A percentile compares a stretch with the other conserved stretches of the same genome.
These are phyloP conservation scores for Neltuma alba DNA, from an alignment of 306 rosid genomes.

Conservation along the genomic window DNA sequence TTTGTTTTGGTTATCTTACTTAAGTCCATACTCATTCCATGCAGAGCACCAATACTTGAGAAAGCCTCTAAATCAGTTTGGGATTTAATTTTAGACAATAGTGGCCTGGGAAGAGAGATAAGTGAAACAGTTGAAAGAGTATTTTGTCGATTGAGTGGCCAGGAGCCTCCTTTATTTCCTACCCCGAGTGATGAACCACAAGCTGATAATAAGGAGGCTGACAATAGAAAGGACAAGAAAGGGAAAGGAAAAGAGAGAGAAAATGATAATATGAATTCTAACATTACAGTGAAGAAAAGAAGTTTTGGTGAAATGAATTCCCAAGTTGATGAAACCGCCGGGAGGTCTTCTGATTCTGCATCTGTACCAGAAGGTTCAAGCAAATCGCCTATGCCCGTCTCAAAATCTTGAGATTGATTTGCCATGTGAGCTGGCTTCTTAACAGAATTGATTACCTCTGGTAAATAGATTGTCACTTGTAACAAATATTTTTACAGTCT, in stretches of 20 bases:
- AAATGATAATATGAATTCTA: slow-evolving; percentile 46
- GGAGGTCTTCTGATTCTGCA: slow-evolving; percentile 47
- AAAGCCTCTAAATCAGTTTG: slow-evolving; percentile 97
- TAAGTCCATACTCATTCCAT: slow-evolving; percentile 31
- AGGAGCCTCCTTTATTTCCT: slow-evolving; percentile 86
- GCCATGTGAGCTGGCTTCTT: slow-evolving; percentile 7
- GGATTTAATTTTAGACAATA: slow-evolving; percentile 84
- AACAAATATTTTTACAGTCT: too few relatives aligned
- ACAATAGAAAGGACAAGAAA: slow-evolving; percentile 52
- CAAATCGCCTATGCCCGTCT: slow-evolving; percentile 46
- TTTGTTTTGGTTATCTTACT: slow-evolving; percentile 29
- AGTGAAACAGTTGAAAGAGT: slow-evolving; percentile 83
- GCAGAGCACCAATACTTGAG: slow-evolving; percentile 89
- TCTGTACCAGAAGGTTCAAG: slow-evolving; percentile 45
- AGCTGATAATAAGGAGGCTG: slow-evolving; percentile 51
- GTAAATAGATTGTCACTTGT: slow-evolving; percentile 40
- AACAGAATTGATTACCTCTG: slow-evolving; percentile 34
- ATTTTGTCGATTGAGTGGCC: slow-evolving; percentile 86
- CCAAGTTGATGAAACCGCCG: slow-evolving; percentile 50
- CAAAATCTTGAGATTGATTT: slow-evolving; percentile 46
- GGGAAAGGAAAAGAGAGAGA: slow-evolving; percentile 64
- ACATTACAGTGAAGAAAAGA: slow-evolving; percentile 66
- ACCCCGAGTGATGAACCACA: slow-evolving; percentile 50
- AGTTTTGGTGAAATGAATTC: slow-evolving; percentile 56
- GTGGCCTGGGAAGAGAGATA: slow-evolving; percentile 86